Base-by-base conservation (phyloP, 2,329 filamentous ascomycete species). In the Diplodia corticola region DNA sequence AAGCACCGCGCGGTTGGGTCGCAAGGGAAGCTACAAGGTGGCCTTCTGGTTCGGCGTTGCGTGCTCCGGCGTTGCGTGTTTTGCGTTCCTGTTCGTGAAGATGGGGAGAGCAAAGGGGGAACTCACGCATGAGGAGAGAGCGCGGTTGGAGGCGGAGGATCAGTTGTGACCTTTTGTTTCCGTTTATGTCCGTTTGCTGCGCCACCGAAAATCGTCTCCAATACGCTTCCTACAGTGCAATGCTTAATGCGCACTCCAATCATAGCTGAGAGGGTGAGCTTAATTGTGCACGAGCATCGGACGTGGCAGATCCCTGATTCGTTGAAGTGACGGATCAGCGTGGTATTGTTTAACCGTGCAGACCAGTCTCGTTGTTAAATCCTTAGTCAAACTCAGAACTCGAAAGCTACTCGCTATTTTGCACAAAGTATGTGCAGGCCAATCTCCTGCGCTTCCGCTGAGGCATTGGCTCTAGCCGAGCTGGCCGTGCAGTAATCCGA, bases 11-110 rank as follows among this genome's bases (percentile, higher is more conserved):
- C 17, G 33, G 6, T 68, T 70, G 9, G 77, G 76, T 0, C 50
- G 70, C 49, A 70, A 72, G 22, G 30, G 71, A 63, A 77, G 75
- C 65, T 79, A 79, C 68, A 75, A 77, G 66, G 69, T 77, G 6
- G 74, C 75, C 0, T 79, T 79, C 30, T 78, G 75, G 75, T 69
- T 78, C 49, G 75, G 72, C 2, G 76, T 75, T 4, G 76, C 69
- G 0, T 69, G 72, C 2, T 71, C 77, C 3, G 69, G 65, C 0
- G 69, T 71, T 5, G 76, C 73, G 2, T 49, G 78, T 5, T 68
- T 78, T 6, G 77, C 79, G 75, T 74, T 74, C 35, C 10, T 74
- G 0, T 76, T 75, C n/a, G 77, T 78, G 1, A 74, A 71, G 49
- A 75, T 79, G 54, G 76, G 76, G 3, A 77, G 76, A 60, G 76